Base-by-base conservation (phyloP, 2,329 filamentous ascomycete species). In the Fusarium ambrosium region DNA sequence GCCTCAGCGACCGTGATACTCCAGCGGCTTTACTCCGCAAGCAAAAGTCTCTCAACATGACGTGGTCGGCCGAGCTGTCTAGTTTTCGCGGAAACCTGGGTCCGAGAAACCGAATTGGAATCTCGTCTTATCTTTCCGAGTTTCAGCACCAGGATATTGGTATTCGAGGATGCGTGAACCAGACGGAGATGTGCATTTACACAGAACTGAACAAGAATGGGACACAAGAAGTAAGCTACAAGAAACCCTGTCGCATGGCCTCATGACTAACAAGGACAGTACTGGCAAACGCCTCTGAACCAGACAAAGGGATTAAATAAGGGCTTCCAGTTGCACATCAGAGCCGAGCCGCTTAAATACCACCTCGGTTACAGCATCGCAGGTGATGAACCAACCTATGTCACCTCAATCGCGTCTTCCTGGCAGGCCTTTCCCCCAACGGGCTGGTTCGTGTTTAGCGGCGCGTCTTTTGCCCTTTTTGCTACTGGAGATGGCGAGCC, bases 21-120 rank as follows among this genome's bases (percentile, higher is more conserved):
- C 53, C 53, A 1, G 53, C 53, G 18, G 53, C 53, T 14, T 24
- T 58, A 7, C 14, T 58, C 13, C 32, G 53, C 5, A 58, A 58
- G 5, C 53, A 58, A n/a, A 58, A 24, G 20, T 58, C 53, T 18
- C 53, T 58, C n/a, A 58, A 58, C 32, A 58, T 58, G 53, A 58
- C 53, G 0, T 58, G 32, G 53, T 58, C 53, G 4, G 53, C 53
- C 5, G 53, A 58, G n/a, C 2, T 58, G n/a, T 58, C 53, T 2
- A 22, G 29, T 22, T 58, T 58, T 36, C 29, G 29, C 10, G 53
- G 53, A 29, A 58, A 22, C 13, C 4, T 58, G 18, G 53, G 53
- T 18, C 32, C 53, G 2, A 34, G 53, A 18, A 58, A 58, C n/a
- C 53, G 53, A 11, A 18, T 58, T 18, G 53, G 53, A 16, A 58